Evolutionary conservation across 192 early-diverging fungal species (phyloP).

Genomic region (Geosiphon pyriformis): DNA sequence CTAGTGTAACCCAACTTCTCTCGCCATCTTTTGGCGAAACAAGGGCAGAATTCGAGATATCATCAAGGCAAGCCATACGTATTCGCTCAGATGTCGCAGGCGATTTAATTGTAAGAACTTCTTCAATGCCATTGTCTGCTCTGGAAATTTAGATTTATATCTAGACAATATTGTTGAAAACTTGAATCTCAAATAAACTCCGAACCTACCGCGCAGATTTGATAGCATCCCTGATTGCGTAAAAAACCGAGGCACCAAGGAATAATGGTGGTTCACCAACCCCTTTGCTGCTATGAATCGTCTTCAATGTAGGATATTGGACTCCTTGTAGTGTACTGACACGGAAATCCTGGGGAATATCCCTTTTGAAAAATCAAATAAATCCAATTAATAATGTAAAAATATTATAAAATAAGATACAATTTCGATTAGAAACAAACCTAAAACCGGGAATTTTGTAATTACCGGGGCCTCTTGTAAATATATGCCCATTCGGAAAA

Average conservation of each 20-base stretch:
- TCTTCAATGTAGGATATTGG: conserved; percentile 52
- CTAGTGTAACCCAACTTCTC: conserved; percentile 32
- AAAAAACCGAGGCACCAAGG: conserved; percentile 70
- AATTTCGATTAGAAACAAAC: conserved; percentile 7
- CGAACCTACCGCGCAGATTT: conserved; percentile 53
- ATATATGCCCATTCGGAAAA: conserved; percentile 66
- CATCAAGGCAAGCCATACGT: conserved; percentile 64
- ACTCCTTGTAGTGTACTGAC: conserved; percentile 58
- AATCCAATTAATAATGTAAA: not conserved
- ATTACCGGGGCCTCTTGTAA: conserved; percentile 77
- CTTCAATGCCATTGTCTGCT: conserved; percentile 41
- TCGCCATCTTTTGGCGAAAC: conserved; percentile 36
- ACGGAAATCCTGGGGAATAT: conserved; percentile 78
- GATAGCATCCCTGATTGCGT: conserved; percentile 76
- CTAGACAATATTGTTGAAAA: too few species aligned
- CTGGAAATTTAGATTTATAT: too few species aligned
- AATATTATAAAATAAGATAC: not conserved
- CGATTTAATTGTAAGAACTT: conserved; percentile 55
- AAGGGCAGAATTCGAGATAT: conserved; percentile 43
- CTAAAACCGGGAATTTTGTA: conserved; percentile 86
- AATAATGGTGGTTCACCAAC: conserved; percentile 88
- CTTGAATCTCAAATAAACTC: too few species aligned
- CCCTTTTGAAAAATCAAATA: conserved; percentile 28
- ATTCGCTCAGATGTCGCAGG: conserved; percentile 79
- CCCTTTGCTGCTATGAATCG: conserved; percentile 77